Percentiles rank a stretch among this genome's conserved stretches.
These are phyloP conservation scores for Silene vulgaris DNA, from an alignment of 179 eudicot species.

Conservation along the genomic window DNA sequence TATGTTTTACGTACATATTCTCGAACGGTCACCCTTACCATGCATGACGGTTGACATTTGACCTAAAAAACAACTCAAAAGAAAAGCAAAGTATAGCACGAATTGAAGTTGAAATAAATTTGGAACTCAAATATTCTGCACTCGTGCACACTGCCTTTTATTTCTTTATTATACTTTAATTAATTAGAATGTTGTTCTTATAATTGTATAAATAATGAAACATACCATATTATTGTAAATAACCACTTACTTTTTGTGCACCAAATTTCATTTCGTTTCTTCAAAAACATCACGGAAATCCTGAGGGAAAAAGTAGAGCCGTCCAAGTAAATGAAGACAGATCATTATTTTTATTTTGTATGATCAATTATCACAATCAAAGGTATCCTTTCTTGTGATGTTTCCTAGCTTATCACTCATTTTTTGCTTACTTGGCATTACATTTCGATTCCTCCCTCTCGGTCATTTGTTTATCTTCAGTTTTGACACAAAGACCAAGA, in stretches of 20 bases:
- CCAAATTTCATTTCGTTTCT: slow-evolving; percentile 4
- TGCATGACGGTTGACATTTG: slow-evolving; percentile 22
- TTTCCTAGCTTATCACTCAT: slow-evolving; percentile 15
- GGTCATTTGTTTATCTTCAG: no score
- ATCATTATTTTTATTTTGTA: neutral
- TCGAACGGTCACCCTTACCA: neutral
- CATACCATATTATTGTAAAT: neutral
- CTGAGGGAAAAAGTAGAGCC: slow-evolving; percentile 27
- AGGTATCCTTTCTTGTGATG: slow-evolving; percentile 33
- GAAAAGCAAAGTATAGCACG: neutral
- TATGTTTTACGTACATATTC: no score
- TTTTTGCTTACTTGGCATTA: no score
- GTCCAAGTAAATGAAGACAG: slow-evolving; percentile 25
- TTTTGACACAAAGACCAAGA: no score
- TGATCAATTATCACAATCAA: slow-evolving; percentile 6
- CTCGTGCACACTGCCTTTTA: slow-evolving; percentile 36
- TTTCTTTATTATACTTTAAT: slow-evolving; percentile 13
- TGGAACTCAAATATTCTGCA: slow-evolving; percentile 36
- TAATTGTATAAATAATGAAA: neutral
- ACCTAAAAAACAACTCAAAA: slow-evolving; percentile 8
- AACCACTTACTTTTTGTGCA: slow-evolving; percentile 4
- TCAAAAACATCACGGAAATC: slow-evolving; percentile 35
- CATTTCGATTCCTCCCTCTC: no score
- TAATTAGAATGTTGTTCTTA: slow-evolving; percentile 13
- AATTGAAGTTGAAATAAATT: slow-evolving; percentile 16